phyloP scores from a whole-genome alignment of 2,329 filamentous ascomycete species.

The Aspergillus awamori region DNA sequence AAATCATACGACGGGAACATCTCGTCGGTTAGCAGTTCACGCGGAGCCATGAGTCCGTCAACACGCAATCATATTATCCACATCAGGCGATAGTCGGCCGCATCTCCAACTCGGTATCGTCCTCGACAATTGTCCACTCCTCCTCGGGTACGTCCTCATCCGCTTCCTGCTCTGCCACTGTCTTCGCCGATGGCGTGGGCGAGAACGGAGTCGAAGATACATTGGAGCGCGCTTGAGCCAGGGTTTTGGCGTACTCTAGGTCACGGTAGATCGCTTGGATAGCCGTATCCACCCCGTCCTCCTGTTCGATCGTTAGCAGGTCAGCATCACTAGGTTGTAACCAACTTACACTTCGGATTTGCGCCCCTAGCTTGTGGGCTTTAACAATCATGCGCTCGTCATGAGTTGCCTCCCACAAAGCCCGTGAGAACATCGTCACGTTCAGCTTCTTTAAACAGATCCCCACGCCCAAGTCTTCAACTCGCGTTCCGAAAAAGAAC shows the following conservation, averaged over 20 bases:
- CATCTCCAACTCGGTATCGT: constrained; percentile 53
- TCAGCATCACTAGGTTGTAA: not conserved
- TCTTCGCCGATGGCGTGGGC: constrained; percentile 38
- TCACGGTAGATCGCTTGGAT: constrained; percentile 94
- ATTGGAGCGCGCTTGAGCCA: constrained; percentile 67
- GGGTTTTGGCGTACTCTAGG: constrained; percentile 83
- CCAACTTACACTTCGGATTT: constrained; percentile 75
- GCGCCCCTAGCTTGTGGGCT: constrained; percentile 77
- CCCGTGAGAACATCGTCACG: constrained; percentile 78
- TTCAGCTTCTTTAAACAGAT: constrained; percentile 88
- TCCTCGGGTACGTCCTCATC: constrained; percentile 64
- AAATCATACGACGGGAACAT: constrained; percentile 8
- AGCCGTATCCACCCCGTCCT: constrained; percentile 85
- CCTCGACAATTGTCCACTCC: constrained; percentile 90
- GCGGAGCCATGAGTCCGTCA: not conserved
- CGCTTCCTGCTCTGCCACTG: constrained; percentile 40
- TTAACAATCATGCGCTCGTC: constrained; percentile 90
- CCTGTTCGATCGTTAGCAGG: constrained; percentile 55
- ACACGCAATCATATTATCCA: constrained; percentile 22
- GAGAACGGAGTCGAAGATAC: constrained; percentile 40
- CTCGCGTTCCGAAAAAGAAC: constrained; percentile 87
- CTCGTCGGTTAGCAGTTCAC: too few species aligned
- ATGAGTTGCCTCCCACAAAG: constrained; percentile 88
- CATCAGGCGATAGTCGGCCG: constrained; percentile 33
- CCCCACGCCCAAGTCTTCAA: constrained; percentile 92